Evolutionary conservation across 176 grass and related monocot genomes (phyloP).

Genomic region (Cenchrus americanus): DNA sequence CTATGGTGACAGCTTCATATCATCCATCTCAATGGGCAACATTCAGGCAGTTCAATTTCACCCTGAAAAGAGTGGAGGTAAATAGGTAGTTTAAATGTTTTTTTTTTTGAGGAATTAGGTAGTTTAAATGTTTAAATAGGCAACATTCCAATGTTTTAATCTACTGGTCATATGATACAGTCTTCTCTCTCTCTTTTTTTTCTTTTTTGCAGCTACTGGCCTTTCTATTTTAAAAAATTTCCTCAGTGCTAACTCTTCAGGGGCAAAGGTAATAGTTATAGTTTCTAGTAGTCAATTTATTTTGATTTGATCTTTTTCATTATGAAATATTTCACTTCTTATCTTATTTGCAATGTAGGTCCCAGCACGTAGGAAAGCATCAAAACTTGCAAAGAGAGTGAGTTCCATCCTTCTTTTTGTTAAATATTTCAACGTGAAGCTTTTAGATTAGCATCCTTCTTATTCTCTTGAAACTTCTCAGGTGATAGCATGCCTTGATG

Average conservation of each 20-base stretch:
- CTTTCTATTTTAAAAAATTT: constrained; percentile 85
- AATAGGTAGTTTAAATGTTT: constrained; percentile 15
- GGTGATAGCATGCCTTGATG: constrained; percentile 99
- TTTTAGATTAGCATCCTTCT: constrained; percentile 14
- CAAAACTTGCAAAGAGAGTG: constrained; percentile 98
- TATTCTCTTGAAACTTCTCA: constrained; percentile 49
- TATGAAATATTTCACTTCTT: neutral
- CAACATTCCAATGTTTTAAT: neutral
- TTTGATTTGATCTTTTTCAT: constrained; percentile 24
- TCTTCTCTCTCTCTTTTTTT: neutral
- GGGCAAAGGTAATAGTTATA: constrained; percentile 62
- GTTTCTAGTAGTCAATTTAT: constrained; percentile 22
- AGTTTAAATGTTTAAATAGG: constrained; percentile 22
- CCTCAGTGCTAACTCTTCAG: constrained; percentile 67
- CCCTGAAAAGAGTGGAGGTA: constrained; percentile 99
- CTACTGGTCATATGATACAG: neutral
- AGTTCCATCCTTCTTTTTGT: constrained; percentile 17
- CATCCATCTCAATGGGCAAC: constrained; percentile 92
- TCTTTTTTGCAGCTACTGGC: constrained; percentile 68
- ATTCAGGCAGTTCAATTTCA: constrained; percentile 96
- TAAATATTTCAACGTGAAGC: neutral
- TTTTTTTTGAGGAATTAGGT: too few species aligned
- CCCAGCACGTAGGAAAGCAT: constrained; percentile 71
- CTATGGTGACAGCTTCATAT: constrained; percentile 84
- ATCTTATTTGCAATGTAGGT: constrained; percentile 47